Evolutionary conservation across 495 filamentous ascomycete species (phyloP), one percentile per base, ranked within the genome.

Genomic region (Amniculicola lignicola): DNA sequence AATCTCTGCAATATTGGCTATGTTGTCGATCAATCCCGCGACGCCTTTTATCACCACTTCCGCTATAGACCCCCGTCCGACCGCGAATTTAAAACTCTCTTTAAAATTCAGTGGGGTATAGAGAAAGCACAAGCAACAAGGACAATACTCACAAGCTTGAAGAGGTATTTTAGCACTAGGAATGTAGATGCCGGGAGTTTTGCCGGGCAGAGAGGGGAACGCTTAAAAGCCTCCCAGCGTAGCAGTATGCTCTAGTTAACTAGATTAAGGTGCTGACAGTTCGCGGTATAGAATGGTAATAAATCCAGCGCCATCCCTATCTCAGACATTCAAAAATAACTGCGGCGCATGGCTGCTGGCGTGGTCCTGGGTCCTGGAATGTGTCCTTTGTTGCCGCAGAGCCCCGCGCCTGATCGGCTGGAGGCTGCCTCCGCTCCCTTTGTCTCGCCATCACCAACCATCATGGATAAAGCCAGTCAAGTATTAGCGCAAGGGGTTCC

Each of bases 381-480:
- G 43, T 33, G 46, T 28, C 16, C 28, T 11, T 3, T 50, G n/a
- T 28, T 24, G 36, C 22, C 38, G 11, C 15, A 9, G 25, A 11
- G 16, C 11, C 16, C 9, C 37, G 16, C 3, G 4, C 3, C 5
- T 18, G 11, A 28, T 14, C 6, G 12, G 5, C n/a, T 11, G 31
- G 7, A n/a, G 28, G 25, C 25, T 16, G 46, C 21, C 5, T n/a
- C 48, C 36, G 22, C 35, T 10, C 18, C 15, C 12, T 40, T 27
- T 18, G 10, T 27, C 18, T 10, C 19, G 27, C 36, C 12, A 10
- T 3, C 18, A 16, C 31, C 14, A 36, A 25, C 48, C 23, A 28
- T 14, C n/a, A 51, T 51, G 36, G 48, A 51, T 24, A 51, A 24
- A 21, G 48, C 48, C 36, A 40, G 48, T 51, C 48, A 21, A 14